Conservation (phyloP, 2,329 filamentous ascomycete species). For the Sclerotinia spermophila region DNA sequence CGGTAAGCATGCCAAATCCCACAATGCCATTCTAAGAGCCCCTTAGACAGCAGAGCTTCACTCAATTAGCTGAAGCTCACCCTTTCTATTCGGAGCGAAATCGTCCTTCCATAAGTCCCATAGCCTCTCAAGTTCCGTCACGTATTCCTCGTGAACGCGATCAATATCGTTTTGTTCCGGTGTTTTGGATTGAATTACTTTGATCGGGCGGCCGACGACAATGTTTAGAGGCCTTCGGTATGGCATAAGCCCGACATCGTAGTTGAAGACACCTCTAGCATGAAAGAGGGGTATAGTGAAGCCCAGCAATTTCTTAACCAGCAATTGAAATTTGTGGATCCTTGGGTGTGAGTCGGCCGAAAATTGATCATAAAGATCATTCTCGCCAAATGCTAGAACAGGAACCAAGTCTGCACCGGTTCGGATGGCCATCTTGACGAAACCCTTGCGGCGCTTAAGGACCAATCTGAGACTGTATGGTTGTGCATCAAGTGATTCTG, state of each 20-base stretch:
- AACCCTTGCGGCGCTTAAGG: conserved; percentile 80
- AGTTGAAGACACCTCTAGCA: conserved; percentile 91
- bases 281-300: conserved; percentile 92
- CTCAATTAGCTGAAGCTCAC: conserved; percentile 65
- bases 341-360: conserved; percentile 71
- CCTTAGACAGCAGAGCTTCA: conserved; percentile 35
- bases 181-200: conserved; percentile 57
- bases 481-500: conserved; percentile 85
- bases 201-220: conserved; percentile 80
- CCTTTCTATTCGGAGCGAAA: conserved; percentile 60
- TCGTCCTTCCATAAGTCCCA: conserved; percentile 78
- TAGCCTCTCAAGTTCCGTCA: conserved; percentile 66
- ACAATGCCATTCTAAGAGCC: background rate
- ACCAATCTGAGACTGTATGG: conserved; percentile 75
- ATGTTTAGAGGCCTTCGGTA: conserved; percentile 85
- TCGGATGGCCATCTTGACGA: conserved; percentile 87
- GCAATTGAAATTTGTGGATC: conserved; percentile 77
- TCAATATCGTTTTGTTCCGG: conserved; percentile 76
- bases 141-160: conserved; percentile 73
- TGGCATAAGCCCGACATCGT: conserved; percentile 94
- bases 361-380: conserved; percentile 91
- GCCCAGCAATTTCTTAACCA: conserved; percentile 80
- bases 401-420: conserved; percentile 93
- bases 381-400: conserved; percentile 89
- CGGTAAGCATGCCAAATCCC: background rate